These are phyloP conservation scores for Plenodomus lindquistii DNA, from an alignment of 2,329 filamentous ascomycete genomes.

Conservation along the genomic window DNA sequence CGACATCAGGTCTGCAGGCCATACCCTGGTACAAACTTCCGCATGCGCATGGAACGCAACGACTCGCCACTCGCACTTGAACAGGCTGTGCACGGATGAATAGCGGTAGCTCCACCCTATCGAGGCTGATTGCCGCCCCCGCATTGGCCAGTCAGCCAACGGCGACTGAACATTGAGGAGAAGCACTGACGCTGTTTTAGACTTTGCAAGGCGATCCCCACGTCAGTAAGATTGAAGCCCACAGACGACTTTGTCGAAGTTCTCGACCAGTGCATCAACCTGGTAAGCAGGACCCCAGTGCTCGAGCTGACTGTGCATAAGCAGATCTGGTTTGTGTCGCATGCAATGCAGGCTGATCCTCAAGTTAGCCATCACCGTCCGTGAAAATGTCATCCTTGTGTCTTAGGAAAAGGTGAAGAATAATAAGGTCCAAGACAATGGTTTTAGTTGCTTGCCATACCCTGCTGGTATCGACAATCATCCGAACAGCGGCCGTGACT, in stretches of 20 bases:
- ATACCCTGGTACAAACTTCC: neutral
- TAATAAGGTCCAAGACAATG: neutral
- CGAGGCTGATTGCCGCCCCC: neutral
- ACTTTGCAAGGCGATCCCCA: neutral
- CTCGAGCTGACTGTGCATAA: neutral
- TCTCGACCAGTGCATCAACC: neutral
- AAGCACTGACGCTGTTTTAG: neutral
- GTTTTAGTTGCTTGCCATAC: neutral
- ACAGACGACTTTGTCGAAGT: neutral
- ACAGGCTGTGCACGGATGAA: constrained; percentile 3
- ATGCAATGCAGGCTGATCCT: neutral
- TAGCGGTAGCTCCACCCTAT: neutral
- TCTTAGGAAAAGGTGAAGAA: neutral
- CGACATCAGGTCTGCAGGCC: neutral
- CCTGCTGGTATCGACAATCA: neutral
- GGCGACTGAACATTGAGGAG: constrained; percentile 5
- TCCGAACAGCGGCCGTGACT: constrained; percentile 1
- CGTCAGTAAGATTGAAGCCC: neutral
- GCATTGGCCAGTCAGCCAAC: constrained; percentile 1
- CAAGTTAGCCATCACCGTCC: neutral
- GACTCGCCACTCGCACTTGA: constrained; percentile 3
- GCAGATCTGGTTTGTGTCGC: neutral
- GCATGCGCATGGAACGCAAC: neutral
- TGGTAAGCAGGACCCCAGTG: constrained; percentile 1
- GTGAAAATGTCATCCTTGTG: neutral